Percentiles rank a stretch among this genome's conserved stretches.
Evolutionary conservation across 495 filamentous ascomycete species (phyloP).

Genomic region (Collariella sp.): DNA sequence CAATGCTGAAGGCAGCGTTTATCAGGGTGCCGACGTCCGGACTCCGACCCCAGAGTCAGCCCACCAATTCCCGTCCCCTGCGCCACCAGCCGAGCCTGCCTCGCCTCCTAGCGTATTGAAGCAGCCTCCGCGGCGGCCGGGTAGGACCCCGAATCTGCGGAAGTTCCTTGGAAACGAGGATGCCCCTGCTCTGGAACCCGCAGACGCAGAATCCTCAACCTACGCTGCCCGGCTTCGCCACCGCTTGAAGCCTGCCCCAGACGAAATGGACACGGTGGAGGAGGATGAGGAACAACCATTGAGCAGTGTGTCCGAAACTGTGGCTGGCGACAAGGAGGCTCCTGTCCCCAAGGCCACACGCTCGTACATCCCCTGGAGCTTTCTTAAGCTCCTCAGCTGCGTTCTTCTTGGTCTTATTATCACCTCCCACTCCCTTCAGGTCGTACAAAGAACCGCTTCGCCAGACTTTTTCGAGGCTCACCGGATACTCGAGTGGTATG

Average conservation of each 20-base stretch:
- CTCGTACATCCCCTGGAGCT: background rate
- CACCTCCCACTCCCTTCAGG: background rate
- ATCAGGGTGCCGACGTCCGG: constrained; percentile 20
- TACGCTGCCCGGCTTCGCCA: background rate
- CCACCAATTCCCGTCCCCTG: background rate
- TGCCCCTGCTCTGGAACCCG: too few relatives aligned
- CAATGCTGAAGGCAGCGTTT: constrained; percentile 30
- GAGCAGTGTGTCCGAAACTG: background rate
- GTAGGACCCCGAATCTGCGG: background rate
- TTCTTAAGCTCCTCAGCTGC: too few relatives aligned
- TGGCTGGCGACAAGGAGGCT: background rate
- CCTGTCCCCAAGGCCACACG: background rate
- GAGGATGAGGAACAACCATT: background rate
- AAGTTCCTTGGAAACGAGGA: background rate
- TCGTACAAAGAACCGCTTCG: too few relatives aligned
- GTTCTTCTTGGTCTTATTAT: too few relatives aligned
- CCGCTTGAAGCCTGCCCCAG: background rate
- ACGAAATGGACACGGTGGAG: background rate
- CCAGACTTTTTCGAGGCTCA: constrained; percentile 3
- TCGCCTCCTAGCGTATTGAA: background rate
- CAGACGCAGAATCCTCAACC: background rate
- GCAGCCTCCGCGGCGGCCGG: background rate
- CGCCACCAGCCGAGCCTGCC: background rate
- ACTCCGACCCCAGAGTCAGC: constrained; percentile 13
- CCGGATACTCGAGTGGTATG: constrained; percentile 10